Percentiles rank a stretch among this genome's conserved stretches.
Evolutionary conservation across 495 filamentous ascomycete genomes (phyloP).

Genomic region (Cercophora scortea): DNA sequence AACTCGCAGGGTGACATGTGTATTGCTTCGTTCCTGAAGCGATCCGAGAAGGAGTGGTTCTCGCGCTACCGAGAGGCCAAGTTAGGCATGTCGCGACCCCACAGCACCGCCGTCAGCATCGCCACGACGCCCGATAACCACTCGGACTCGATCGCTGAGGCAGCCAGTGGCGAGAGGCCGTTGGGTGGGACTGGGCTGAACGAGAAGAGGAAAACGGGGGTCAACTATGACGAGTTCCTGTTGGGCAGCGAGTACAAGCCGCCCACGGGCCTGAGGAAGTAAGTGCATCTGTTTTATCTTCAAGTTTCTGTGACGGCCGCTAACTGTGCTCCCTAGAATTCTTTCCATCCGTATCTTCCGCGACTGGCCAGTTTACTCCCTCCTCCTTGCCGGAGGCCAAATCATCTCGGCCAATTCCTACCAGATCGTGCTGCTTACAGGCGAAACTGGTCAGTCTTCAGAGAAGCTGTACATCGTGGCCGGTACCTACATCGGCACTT

Average conservation of each 20-base stretch:
- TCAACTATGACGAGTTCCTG: slow-evolving; percentile 41
- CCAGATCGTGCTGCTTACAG: slow-evolving; percentile 59
- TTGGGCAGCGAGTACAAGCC: slow-evolving; percentile 54
- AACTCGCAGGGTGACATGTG: slow-evolving; percentile 46
- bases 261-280: slow-evolving; percentile 50
- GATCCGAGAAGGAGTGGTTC: slow-evolving; percentile 56
- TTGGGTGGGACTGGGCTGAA: neutral
- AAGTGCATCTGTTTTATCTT: neutral
- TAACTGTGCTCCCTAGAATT: neutral
- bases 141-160: slow-evolving; percentile 1
- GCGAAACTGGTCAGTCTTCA: slow-evolving; percentile 51
- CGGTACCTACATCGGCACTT: slow-evolving; percentile 51
- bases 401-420: slow-evolving; percentile 61
- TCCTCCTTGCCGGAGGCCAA: slow-evolving; percentile 61
- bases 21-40: slow-evolving; percentile 51
- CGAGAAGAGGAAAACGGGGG: neutral
- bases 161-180: neutral
- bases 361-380: slow-evolving; percentile 41
- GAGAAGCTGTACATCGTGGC: slow-evolving; percentile 57
- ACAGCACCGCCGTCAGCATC: neutral
- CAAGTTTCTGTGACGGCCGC: neutral
- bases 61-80: slow-evolving; percentile 45
- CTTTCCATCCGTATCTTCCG: slow-evolving; percentile 1
- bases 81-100: slow-evolving; percentile 13
- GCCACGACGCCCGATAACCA: slow-evolving; percentile 1